phyloP scores from a whole-genome alignment of 2,329 filamentous ascomycete species.

The Colletotrichum endophyticum region DNA sequence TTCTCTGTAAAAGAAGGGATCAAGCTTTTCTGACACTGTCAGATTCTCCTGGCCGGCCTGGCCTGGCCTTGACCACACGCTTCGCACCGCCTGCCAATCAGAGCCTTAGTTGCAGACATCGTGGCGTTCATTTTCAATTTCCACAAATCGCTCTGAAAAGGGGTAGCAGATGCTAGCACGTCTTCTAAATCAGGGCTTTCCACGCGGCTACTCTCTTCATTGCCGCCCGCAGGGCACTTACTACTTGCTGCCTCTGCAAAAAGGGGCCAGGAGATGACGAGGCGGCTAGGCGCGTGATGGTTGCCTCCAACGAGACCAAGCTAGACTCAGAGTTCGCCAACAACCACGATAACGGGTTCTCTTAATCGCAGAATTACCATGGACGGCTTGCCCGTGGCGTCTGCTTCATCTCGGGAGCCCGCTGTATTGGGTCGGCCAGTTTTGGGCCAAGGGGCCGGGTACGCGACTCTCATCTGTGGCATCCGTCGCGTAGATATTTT shows the following conservation, averaged over 20 bases:
- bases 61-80: background rate
- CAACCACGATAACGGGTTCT: background rate
- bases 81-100: background rate
- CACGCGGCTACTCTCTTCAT: background rate
- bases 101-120: background rate
- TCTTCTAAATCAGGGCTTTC: background rate
- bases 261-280: background rate
- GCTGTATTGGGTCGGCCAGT: background rate
- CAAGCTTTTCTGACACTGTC: constrained; percentile 13
- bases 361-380: background rate
- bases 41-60: background rate
- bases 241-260: background rate
- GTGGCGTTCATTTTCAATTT: constrained; percentile 2
- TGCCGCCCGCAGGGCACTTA: background rate
- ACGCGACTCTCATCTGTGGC: background rate
- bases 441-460: background rate
- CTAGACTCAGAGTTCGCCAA: background rate
- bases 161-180: background rate
- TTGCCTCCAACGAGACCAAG: background rate
- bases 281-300: background rate
- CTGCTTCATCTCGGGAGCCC: background rate
- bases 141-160: background rate
- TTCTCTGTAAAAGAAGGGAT: background rate
- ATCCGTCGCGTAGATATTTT: background rate
- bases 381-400: constrained; percentile 15